These are phyloP conservation scores for Persicaria tinctoria DNA, from an alignment of 148 eudicot species.

Conservation along the genomic window DNA sequence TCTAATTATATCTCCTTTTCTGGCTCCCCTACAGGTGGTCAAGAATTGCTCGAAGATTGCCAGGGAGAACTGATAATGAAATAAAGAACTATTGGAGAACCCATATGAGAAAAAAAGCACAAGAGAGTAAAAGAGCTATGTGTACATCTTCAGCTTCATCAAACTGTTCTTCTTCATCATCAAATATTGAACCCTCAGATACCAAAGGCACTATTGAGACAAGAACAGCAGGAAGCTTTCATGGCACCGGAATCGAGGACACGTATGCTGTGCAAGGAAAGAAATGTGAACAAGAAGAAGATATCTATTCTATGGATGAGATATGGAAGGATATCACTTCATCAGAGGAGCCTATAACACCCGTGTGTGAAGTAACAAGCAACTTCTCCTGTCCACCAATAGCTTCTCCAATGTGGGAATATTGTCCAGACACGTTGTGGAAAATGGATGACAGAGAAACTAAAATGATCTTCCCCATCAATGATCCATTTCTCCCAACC, in stretches of 20 bases:
- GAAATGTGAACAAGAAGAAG: constrained; percentile 20
- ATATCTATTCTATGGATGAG: constrained; percentile 54
- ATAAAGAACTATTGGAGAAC: constrained; percentile 91
- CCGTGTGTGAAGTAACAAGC: constrained; percentile 25
- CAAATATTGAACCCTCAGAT: constrained; percentile 23
- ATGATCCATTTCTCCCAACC: constrained; percentile 17
- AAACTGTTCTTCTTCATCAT: constrained; percentile 28
- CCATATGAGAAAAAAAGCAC: constrained; percentile 77
- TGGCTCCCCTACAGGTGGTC: constrained; percentile 50
- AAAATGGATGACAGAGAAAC: constrained; percentile 36
- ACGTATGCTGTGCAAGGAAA: constrained; percentile 25
- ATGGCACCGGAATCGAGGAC: constrained; percentile 12
- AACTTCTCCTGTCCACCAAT: constrained; percentile 29
- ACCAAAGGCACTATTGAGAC: constrained; percentile 21
- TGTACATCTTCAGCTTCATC: constrained; percentile 26
- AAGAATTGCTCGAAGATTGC: constrained; percentile 64
- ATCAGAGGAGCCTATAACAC: constrained; percentile 33
- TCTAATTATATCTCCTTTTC: background rate
- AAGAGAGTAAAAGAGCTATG: constrained; percentile 43
- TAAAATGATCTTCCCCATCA: constrained; percentile 28
- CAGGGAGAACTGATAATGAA: constrained; percentile 83
- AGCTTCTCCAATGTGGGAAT: constrained; percentile 63
- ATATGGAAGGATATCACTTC: constrained; percentile 73
- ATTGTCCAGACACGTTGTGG: constrained; percentile 45
- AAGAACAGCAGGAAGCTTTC: constrained; percentile 18